Base-by-base conservation (phyloP, 108 stramenopile species). In the Cyclostephanos tholiformis region DNA sequence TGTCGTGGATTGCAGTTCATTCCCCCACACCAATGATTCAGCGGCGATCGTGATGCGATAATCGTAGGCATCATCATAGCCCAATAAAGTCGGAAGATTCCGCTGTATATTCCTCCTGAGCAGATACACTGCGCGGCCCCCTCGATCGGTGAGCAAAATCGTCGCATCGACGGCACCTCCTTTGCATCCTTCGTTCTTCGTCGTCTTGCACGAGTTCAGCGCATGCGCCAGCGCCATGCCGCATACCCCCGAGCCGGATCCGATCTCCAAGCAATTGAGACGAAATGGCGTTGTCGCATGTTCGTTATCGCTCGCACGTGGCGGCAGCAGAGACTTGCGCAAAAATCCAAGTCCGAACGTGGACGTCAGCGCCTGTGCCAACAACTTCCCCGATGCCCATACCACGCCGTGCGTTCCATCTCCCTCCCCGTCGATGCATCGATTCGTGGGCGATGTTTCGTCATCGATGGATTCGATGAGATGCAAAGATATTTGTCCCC, bases 221-320 rank as follows among this genome's bases (percentile, higher is more conserved):
- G 61, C 72, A 64, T 68, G 72, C 12, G 84, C 80, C 60, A 93
- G 75, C 19, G 89, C 86, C 44, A 93, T 64, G 22, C 91, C 91
- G 39, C 86, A 74, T 16, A 82, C 38, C 3, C 89, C 91, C 41
- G 82, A 41, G 22, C 91, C 91, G 12, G 89, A 84, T 13, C 91
- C 91, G n/a, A 93, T 74, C 69, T 93, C 91, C 51, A 93, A 41
- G 22, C 90, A 79, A 22, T 61, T 62, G 0, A 66, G 10, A 17
- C 30, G 52, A 36, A n/a, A 5, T 6, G 38, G 4, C 25, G n/a
- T n/a, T n/a, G n/a, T n/a, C n/a, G n/a, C n/a, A n/a, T n/a, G n/a
- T 14, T 30, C 22, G 49, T 64, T n/a, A 6, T 61, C 20, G 16
- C 52, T 48, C 35, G 51, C 48, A 62, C 7, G 32, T 4, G 32